Conservation (phyloP, 1,139 yeast genomes). For the Magnusiomyces fungicola region DNA sequence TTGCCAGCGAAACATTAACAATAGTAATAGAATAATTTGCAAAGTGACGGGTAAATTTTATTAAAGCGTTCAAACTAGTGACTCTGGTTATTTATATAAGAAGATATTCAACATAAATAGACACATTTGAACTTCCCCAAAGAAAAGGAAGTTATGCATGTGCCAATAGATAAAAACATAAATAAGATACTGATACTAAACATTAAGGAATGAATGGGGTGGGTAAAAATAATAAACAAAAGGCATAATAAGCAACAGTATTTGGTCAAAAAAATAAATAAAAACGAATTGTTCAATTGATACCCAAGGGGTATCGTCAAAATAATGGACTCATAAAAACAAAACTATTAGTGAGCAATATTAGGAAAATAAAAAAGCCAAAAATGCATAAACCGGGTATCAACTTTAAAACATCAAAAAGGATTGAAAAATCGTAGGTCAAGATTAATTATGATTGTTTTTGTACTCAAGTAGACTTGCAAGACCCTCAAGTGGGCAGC, state of each 20-base stretch:
- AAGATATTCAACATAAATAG: no score
- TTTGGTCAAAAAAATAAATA: no score
- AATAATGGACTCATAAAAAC: background rate
- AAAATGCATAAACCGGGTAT: background rate
- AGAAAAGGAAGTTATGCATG: no score
- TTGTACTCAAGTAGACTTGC: conserved; percentile 70
- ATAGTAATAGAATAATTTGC: background rate
- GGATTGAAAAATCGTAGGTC: background rate
- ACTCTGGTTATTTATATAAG: background rate
- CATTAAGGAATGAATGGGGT: background rate
- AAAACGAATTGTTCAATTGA: background rate
- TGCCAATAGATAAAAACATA: no score
- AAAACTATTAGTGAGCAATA: no score
- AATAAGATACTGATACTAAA: background rate
- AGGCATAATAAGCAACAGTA: background rate
- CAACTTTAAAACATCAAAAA: background rate
- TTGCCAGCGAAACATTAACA: no score
- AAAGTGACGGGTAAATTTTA: background rate
- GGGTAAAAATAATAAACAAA: background rate
- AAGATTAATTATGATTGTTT: conserved; percentile 16
- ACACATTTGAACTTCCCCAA: background rate
- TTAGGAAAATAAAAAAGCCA: no score
- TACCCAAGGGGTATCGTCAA: background rate
- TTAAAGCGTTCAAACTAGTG: background rate
- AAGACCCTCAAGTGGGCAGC: conserved; percentile 62